Conservation (phyloP, 1,139 yeast species). For the Sugiyamaella xylanicola region DNA sequence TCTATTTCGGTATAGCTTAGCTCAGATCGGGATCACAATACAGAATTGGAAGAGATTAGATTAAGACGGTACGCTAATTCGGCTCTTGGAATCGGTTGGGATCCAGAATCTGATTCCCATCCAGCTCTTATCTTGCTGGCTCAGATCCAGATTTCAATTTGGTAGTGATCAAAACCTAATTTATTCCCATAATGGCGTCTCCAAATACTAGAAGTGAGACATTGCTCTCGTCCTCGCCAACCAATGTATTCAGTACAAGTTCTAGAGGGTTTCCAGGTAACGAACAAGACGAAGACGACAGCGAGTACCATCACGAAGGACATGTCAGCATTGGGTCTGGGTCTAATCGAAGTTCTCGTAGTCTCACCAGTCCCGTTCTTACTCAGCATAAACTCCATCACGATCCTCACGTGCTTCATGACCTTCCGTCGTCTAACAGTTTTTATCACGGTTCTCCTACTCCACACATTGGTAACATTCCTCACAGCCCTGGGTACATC, state of each 20-base stretch:
- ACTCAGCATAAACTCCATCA: background rate
- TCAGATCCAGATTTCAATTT: too few species aligned
- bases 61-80: too few species aligned
- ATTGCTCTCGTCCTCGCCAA: constrained; percentile 4
- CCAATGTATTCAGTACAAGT: background rate
- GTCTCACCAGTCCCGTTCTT: background rate
- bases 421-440: background rate
- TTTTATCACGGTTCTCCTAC: background rate
- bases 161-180: background rate
- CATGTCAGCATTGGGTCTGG: background rate
- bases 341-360: background rate
- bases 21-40: too few species aligned
- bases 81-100: too few species aligned
- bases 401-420: constrained; percentile 1
- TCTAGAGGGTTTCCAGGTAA: background rate
- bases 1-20: too few species aligned
- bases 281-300: background rate
- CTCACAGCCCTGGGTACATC: background rate
- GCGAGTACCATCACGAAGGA: background rate
- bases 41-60: too few species aligned
- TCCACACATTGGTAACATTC: background rate
- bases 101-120: too few species aligned
- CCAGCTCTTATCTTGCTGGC: too few species aligned
- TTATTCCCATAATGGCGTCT: background rate
- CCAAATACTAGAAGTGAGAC: constrained; percentile 5